Base-by-base conservation (phyloP, 2,329 filamentous ascomycete genomes). In the Xylariaceae sp. region DNA sequence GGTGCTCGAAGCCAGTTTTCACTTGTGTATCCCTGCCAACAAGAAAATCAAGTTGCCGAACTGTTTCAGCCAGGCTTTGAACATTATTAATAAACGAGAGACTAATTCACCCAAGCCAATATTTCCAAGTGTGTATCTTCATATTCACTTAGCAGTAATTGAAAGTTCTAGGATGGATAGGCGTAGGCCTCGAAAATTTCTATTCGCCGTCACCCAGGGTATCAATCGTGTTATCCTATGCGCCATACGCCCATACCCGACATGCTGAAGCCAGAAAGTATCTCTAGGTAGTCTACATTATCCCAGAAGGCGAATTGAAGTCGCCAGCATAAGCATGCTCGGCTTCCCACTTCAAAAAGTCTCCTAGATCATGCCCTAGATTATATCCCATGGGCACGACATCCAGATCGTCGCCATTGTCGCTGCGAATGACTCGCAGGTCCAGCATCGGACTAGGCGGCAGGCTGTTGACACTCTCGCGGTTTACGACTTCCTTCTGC, bases 301-400 rank as follows among this genome's bases (percentile, higher is more conserved):
- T 45, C 8, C 57, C 56, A 36, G 37, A 24, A 19, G 45, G 40
- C 16, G 53, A 64, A 46, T 49, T 63, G 49, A 69, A 70, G 23
- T 69, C 67, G n/a, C 67, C 68, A 7, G 66, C 67, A 53, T 75
- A 79, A 2, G 79, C 77, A 52, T 83, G 74, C 63, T 84, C 78
- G 3, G 79, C 73, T 68, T 85, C 83, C 83, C 83, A 87, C 52
- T 73, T 76, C 44, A 87, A 66, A 63, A 84, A 87, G 58, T 86
- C 83, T 1, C 81, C 81, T 34, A 87, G 67, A 65, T 87, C 84
- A 59, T 85, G 81, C 9, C 79, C 78, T 2, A 87, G 74, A 61
- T 87, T 87, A 66, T 81, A 86, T 0, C 83, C 83, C 84, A 87
- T 86, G 0, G 83, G 81, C 50, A 83, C 78, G 8, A 75, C 67